phyloP scores from a whole-genome alignment of 805 yeast species.

The Wickerhamiella lipophila region DNA sequence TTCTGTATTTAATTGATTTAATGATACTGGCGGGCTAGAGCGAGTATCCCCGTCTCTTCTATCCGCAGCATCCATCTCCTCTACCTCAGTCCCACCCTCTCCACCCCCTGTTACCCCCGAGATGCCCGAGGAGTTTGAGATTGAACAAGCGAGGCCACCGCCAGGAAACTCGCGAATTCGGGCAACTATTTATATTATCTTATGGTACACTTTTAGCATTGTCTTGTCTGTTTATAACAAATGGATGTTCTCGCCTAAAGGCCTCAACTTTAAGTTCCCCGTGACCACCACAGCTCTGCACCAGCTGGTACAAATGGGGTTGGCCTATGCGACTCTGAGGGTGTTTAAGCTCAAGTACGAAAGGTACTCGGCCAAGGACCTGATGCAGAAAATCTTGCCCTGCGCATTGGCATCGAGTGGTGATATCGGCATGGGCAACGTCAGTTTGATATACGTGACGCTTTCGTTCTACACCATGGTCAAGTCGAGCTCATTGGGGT shows the following conservation, averaged over 20 bases:
- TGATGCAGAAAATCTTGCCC: conserved; percentile 51
- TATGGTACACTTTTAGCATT: conserved; percentile 31
- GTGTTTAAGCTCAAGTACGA: conserved; percentile 22
- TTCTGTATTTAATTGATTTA: too few relatives aligned
- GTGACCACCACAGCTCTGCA: conserved; percentile 74
- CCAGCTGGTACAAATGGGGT: conserved; percentile 52
- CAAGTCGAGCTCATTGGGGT: conserved; percentile 75
- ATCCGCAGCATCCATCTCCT: too few relatives aligned
- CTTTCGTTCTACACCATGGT: conserved; percentile 84
- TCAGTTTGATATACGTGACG: conserved; percentile 65
- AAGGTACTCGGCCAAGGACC: conserved; percentile 20
- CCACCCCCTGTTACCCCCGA: not conserved
- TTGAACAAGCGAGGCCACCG: not conserved
- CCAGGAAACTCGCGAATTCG: not conserved
- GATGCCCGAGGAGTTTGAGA: conserved; percentile 2
- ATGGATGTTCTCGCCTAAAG: conserved; percentile 84
- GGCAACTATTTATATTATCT: conserved; percentile 17
- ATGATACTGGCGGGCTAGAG: too few relatives aligned
- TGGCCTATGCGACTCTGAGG: conserved; percentile 39
- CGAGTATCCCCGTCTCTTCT: too few relatives aligned
- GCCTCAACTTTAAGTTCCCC: conserved; percentile 71
- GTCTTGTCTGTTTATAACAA: conserved; percentile 54
- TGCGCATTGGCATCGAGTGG: conserved; percentile 83
- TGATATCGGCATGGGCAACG: conserved; percentile 87
- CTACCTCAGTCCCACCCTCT: not conserved